phyloP scores from a whole-genome alignment of 352 stramenopile species.

The Phytophthora megakarya region DNA sequence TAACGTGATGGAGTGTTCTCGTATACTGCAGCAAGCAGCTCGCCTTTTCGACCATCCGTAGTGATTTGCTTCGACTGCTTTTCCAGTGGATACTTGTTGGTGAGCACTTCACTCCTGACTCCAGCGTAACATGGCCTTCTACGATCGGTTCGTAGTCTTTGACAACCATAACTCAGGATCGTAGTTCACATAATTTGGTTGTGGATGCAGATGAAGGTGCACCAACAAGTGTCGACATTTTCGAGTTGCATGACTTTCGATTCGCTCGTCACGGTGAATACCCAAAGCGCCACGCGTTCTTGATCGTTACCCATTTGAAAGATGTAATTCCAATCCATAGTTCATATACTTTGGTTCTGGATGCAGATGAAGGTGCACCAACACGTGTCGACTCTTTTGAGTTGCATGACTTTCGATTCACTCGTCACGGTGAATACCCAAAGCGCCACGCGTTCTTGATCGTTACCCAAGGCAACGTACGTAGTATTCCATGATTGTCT shows the following conservation, averaged over 20 bases:
- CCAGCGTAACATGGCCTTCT: background rate
- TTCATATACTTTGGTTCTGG: background rate
- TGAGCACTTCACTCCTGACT: slow-evolving; percentile 15
- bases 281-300: slow-evolving; percentile 38
- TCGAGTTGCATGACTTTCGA: slow-evolving; percentile 41
- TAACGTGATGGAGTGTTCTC: background rate
- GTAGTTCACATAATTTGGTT: background rate
- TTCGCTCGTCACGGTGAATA: slow-evolving; percentile 45
- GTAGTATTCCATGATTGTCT: background rate
- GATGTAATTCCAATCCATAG: background rate
- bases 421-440: slow-evolving; percentile 41
- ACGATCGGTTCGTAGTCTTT: background rate
- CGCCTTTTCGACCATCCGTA: slow-evolving; percentile 38
- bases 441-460: slow-evolving; percentile 41
- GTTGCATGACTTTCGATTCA: slow-evolving; percentile 43
- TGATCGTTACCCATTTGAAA: slow-evolving; percentile 42
- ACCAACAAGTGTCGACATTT: slow-evolving; percentile 23
- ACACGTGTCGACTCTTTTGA: slow-evolving; percentile 31
- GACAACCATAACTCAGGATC: background rate
- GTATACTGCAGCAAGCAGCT: slow-evolving; percentile 32
- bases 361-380: slow-evolving; percentile 5
- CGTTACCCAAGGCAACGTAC: slow-evolving; percentile 39
- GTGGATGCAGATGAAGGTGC: slow-evolving; percentile 4
- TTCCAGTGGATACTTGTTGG: slow-evolving; percentile 43
- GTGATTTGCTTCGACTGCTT: slow-evolving; percentile 35